Percentiles rank a stretch among this genome's conserved stretches.
Conservation (phyloP, 202 grass and related monocot species). For the Hordeum pubiflorum region DNA sequence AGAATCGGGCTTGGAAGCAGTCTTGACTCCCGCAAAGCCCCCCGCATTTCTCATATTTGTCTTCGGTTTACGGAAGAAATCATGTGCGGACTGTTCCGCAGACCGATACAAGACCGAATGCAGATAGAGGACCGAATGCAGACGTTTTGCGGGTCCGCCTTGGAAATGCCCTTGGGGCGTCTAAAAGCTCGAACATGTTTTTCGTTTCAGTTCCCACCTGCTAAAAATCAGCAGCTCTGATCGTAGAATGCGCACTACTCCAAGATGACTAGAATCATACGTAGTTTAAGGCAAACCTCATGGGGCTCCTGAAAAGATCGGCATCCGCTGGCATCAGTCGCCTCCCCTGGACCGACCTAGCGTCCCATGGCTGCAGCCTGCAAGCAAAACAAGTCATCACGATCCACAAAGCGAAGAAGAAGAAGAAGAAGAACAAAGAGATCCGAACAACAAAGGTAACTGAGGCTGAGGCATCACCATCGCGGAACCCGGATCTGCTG, state of each 20-base stretch:
- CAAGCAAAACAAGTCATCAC: not conserved
- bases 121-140: too few relatives aligned
- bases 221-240: not conserved
- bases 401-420: not conserved
- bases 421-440: not conserved
- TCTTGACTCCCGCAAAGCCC: too few relatives aligned
- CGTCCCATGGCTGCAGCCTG: constrained; percentile 38
- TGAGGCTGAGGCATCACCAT: not conserved
- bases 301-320: not conserved
- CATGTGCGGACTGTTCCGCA: too few relatives aligned
- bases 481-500: not conserved
- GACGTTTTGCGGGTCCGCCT: too few relatives aligned
- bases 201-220: not conserved
- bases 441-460: not conserved
- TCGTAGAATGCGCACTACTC: not conserved
- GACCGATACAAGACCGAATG: too few relatives aligned
- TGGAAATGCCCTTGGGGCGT: too few relatives aligned
- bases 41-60: too few relatives aligned
- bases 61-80: too few relatives aligned
- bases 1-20: too few relatives aligned
- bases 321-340: constrained; percentile 10
- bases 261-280: not conserved
- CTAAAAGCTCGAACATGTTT: too few relatives aligned
- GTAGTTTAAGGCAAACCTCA: constrained; percentile 24
- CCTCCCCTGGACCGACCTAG: constrained; percentile 26